Conservation (phyloP, 2,329 filamentous ascomycete genomes). For the Ceratocystis albifundus region DNA sequence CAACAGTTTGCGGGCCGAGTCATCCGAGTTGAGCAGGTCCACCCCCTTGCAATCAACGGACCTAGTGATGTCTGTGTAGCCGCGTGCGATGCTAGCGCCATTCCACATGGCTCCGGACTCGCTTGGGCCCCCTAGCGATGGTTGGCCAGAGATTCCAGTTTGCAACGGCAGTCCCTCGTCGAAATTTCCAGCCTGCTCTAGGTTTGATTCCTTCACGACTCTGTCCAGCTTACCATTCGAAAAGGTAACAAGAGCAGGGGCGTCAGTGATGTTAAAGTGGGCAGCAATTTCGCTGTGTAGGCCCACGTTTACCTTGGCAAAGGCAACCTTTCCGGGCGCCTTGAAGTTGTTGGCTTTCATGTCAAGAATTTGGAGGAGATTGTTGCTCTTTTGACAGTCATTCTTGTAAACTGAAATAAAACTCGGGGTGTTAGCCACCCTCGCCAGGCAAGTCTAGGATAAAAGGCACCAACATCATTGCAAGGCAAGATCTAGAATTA, state of each 20-base stretch:
- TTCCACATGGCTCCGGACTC: slow-evolving; percentile 44
- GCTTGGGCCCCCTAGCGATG: slow-evolving; percentile 26
- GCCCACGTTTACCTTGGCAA: slow-evolving; percentile 80
- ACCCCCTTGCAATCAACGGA: slow-evolving; percentile 67
- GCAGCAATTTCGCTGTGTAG: slow-evolving; percentile 59
- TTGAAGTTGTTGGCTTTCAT: slow-evolving; percentile 59
- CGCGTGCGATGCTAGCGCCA: slow-evolving; percentile 62
- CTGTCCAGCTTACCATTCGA: slow-evolving; percentile 46
- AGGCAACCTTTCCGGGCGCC: slow-evolving; percentile 60
- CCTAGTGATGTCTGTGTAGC: slow-evolving; percentile 73
- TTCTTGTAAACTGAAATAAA: slow-evolving; percentile 62
- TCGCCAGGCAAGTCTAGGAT: background rate
- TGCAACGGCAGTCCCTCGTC: too few species aligned
- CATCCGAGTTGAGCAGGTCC: slow-evolving; percentile 80
- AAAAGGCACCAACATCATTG: background rate
- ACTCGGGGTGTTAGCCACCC: background rate
- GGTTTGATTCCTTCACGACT: slow-evolving; percentile 33
- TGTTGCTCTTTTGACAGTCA: slow-evolving; percentile 75
- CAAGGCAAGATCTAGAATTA: background rate
- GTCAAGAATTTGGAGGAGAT: slow-evolving; percentile 74
- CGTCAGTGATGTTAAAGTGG: slow-evolving; percentile 61
- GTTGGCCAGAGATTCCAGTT: slow-evolving; percentile 39
- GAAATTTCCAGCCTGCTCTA: slow-evolving; percentile 27
- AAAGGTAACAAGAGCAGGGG: slow-evolving; percentile 89
- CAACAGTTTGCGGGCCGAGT: slow-evolving; percentile 61